These are phyloP conservation scores for Solanum peruvianum DNA, from an alignment of 257 asterid species.

Conservation along the genomic window DNA sequence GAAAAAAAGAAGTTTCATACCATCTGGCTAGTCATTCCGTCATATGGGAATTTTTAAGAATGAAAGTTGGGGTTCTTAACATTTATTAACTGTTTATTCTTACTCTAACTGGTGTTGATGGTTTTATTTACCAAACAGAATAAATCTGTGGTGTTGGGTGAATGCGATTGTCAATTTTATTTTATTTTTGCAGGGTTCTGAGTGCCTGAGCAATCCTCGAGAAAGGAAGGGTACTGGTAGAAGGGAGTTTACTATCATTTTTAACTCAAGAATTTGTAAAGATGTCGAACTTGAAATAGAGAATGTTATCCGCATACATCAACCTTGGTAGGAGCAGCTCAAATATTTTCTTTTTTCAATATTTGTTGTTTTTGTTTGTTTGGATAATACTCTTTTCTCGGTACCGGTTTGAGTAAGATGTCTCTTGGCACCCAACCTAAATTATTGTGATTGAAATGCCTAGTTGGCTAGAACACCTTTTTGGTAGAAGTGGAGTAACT, in stretches of 20 bases:
- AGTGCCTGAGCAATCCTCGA: conserved; percentile 20
- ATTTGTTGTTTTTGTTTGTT: background rate
- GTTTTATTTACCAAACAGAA: background rate
- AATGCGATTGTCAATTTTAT: background rate
- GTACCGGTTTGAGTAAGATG: background rate
- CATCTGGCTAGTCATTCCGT: background rate
- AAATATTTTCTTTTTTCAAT: background rate
- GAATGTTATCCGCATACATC: conserved; percentile 40
- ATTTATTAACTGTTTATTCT: background rate
- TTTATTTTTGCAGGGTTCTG: conserved; percentile 30
- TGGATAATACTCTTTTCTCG: background rate
- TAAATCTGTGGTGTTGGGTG: background rate
- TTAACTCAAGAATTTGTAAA: conserved; percentile 51
- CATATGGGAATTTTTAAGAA: background rate
- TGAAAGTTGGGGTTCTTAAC: background rate
- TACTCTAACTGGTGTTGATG: background rate
- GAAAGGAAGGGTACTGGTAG: conserved; percentile 10
- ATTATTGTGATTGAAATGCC: background rate
- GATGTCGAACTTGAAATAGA: conserved; percentile 71
- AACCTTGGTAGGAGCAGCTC: conserved; percentile 60
- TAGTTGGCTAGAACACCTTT: background rate
- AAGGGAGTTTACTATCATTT: conserved; percentile 46
- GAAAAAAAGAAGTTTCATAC: background rate
- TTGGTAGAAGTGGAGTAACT: background rate
- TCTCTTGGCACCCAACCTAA: background rate